Conservation (phyloP, 1,284 basidiomycete genomes). For the Moesziomyces globuligerus region DNA sequence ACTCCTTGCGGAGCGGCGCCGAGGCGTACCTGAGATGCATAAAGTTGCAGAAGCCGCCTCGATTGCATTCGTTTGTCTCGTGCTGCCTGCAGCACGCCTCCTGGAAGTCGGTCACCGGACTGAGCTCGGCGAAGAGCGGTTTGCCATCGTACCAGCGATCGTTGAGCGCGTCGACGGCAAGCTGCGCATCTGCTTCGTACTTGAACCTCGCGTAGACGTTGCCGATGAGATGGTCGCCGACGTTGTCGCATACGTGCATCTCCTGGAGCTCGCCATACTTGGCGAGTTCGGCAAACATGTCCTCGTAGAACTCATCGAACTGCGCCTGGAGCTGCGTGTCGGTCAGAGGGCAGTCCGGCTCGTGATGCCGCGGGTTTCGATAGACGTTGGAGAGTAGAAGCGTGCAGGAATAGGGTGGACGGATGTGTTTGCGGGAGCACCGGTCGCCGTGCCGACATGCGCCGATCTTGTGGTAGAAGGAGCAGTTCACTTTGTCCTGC, state of each 20-base stretch:
- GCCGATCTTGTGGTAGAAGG: slow-evolving; percentile 97
- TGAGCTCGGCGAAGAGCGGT: slow-evolving; percentile 98
- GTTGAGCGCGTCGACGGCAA: slow-evolving; percentile 90
- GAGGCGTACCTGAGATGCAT: slow-evolving; percentile 79
- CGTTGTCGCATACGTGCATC: slow-evolving; percentile 96
- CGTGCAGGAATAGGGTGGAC: slow-evolving; percentile 95
- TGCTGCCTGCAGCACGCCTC: slow-evolving; percentile 96
- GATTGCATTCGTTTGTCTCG: slow-evolving; percentile 75
- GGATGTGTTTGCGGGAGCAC: slow-evolving; percentile 96
- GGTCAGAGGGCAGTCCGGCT: slow-evolving; percentile 82
- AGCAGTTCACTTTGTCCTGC: slow-evolving; percentile 92
- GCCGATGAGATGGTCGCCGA: slow-evolving; percentile 97
- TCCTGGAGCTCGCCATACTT: slow-evolving; percentile 96
- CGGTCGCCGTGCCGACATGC: slow-evolving; percentile 95
- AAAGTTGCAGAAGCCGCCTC: slow-evolving; percentile 88
- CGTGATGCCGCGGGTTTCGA: slow-evolving; percentile 89
- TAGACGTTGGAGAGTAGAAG: slow-evolving; percentile 98
- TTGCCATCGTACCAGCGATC: slow-evolving; percentile 96
- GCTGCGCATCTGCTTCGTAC: slow-evolving; percentile 96
- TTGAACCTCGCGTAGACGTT: slow-evolving; percentile 99
- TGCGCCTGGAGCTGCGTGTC: slow-evolving; percentile 87
- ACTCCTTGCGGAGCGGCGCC: slow-evolving; percentile 42
- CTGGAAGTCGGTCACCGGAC: slow-evolving; percentile 97
- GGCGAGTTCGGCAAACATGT: slow-evolving; percentile 78
- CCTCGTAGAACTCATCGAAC: slow-evolving; percentile 97